Percentiles rank a stretch among this genome's conserved stretches.
Conservation (phyloP, 306 rosid genomes). For the Lathyrus tuberosus region DNA sequence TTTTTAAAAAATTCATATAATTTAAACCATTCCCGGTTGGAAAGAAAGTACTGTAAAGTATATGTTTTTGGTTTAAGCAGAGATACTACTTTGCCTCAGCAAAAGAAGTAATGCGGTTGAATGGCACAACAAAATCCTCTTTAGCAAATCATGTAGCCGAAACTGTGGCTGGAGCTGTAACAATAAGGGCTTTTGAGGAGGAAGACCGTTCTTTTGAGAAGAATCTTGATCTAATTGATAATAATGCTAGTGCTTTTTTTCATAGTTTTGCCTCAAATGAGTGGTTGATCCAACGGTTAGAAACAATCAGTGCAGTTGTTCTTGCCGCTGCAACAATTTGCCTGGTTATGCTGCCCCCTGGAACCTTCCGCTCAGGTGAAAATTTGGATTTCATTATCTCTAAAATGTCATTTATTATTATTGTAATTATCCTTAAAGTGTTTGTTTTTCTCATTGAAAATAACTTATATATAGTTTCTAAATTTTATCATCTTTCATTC, state of each 20-base stretch:
- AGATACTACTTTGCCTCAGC: slow-evolving; percentile 67
- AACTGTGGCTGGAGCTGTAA: slow-evolving; percentile 70
- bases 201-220: slow-evolving; percentile 61
- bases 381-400: background rate
- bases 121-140: slow-evolving; percentile 71
- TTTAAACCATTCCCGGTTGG: background rate
- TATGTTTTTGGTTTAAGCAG: slow-evolving; percentile 25
- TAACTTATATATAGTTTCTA: background rate
- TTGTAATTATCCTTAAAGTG: too few species aligned
- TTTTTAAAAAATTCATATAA: too few species aligned
- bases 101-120: slow-evolving; percentile 70
- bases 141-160: slow-evolving; percentile 70
- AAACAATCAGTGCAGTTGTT: slow-evolving; percentile 56
- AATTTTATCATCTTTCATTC: slow-evolving; percentile 2
- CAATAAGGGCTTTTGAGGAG: slow-evolving; percentile 68
- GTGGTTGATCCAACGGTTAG: slow-evolving; percentile 71
- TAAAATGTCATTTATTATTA: background rate
- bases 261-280: slow-evolving; percentile 66
- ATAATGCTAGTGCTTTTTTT: slow-evolving; percentile 66
- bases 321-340: slow-evolving; percentile 61
- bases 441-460: too few species aligned
- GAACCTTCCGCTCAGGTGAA: slow-evolving; percentile 62
- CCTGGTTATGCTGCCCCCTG: slow-evolving; percentile 70
- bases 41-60: background rate
- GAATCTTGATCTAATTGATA: slow-evolving; percentile 63